Conservation (phyloP, 495 filamentous ascomycete species). For the Neurospora tetraspora region DNA sequence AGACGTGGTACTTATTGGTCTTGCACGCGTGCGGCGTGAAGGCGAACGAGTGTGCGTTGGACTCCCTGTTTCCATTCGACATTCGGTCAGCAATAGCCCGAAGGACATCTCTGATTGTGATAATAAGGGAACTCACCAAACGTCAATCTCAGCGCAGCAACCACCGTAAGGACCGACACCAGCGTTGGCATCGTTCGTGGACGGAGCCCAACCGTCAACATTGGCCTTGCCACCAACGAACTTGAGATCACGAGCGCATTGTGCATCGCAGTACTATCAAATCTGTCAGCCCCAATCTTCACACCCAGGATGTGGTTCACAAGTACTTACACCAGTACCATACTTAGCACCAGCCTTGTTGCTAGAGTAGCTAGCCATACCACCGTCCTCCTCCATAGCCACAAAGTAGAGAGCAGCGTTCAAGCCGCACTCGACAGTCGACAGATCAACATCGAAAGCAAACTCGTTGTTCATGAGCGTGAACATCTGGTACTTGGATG, state of each 20-base stretch:
- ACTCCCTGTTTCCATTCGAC: slow-evolving; percentile 32
- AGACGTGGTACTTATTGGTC: slow-evolving; percentile 48
- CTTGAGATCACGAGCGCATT: slow-evolving; percentile 47
- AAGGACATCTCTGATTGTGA: too few relatives aligned
- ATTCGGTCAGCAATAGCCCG: not conserved
- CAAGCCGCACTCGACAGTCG: slow-evolving; percentile 40
- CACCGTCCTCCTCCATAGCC: slow-evolving; percentile 48
- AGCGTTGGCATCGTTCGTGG: slow-evolving; percentile 46
- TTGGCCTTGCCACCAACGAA: slow-evolving; percentile 48
- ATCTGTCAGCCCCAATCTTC: not conserved
- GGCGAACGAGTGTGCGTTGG: slow-evolving; percentile 54
- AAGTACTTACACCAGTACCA: slow-evolving; percentile 35
- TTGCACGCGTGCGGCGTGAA: slow-evolving; percentile 61
- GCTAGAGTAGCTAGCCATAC: slow-evolving; percentile 35
- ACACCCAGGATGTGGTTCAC: not conserved
- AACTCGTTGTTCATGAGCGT: slow-evolving; percentile 49
- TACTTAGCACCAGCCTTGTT: slow-evolving; percentile 54
- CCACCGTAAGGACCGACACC: slow-evolving; percentile 33
- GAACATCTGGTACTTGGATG: slow-evolving; percentile 48
- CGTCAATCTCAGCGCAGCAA: slow-evolving; percentile 69
- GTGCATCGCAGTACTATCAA: slow-evolving; percentile 45
- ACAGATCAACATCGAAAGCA: slow-evolving; percentile 50
- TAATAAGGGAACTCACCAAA: slow-evolving; percentile 27
- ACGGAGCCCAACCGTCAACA: slow-evolving; percentile 36
- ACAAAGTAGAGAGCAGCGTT: slow-evolving; percentile 52